A percentile compares a stretch with the other conserved stretches of the same genome.
Conservation (phyloP, 2,329 filamentous ascomycete genomes). For the Fusarium bulbicola region DNA sequence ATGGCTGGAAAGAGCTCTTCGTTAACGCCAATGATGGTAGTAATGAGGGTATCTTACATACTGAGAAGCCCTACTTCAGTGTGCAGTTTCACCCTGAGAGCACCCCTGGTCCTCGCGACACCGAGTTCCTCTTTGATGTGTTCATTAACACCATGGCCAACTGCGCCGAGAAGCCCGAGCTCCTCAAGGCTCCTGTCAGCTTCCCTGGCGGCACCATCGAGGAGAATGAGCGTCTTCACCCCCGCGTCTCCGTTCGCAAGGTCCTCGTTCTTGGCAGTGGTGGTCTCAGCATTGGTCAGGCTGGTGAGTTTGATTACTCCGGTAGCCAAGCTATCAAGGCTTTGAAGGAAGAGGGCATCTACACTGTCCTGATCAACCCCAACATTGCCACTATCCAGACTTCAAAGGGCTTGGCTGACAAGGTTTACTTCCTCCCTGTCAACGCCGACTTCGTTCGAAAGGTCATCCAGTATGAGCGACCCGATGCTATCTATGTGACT, state of each 20-base stretch:
- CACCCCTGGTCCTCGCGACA: constrained; percentile 93
- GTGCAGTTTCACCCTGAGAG: constrained; percentile 99
- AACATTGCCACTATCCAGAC: constrained; percentile 99
- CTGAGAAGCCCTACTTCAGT: constrained; percentile 90
- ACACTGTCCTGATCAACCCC: constrained; percentile 97
- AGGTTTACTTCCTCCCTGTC: constrained; percentile 98
- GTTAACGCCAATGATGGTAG: constrained; percentile 98
- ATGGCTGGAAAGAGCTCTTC: constrained; percentile 92
- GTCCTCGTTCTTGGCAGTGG: constrained; percentile 93
- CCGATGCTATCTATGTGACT: constrained; percentile 96
- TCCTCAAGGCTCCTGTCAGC: constrained; percentile 76
- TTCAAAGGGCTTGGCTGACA: constrained; percentile 95
- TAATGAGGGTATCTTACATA: constrained; percentile 96
- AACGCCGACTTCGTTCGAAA: constrained; percentile 97
- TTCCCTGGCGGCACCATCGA: constrained; percentile 87
- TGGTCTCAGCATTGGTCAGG: constrained; percentile 96
- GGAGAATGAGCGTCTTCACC: constrained; percentile 80
- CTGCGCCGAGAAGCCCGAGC: constrained; percentile 71
- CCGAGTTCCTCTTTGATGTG: constrained; percentile 96
- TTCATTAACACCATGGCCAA: constrained; percentile 87
- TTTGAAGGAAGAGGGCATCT: constrained; percentile 96
- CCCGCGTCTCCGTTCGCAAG: constrained; percentile 88
- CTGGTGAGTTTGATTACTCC: constrained; percentile 98
- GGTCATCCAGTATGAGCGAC: constrained; percentile 92
- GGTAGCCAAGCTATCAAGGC: constrained; percentile 99